phyloP scores from a whole-genome alignment of 2,329 filamentous ascomycete genomes.

The Botryosphaeria dothidea region DNA sequence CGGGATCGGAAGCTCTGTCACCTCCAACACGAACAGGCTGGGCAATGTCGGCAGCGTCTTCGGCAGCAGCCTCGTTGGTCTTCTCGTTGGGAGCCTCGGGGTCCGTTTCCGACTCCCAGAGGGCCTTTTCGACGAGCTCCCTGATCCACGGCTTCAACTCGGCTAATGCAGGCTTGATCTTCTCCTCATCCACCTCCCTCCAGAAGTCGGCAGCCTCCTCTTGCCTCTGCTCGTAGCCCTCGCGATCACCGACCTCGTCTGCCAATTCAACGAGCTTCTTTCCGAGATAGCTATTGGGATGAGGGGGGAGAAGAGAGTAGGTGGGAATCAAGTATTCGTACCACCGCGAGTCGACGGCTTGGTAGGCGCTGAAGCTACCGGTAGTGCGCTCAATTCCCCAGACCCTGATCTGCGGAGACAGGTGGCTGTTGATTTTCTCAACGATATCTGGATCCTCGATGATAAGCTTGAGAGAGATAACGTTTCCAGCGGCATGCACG shows the following conservation, averaged over 20 bases:
- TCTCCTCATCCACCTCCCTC: slow-evolving; percentile 76
- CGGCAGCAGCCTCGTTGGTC: slow-evolving; percentile 36
- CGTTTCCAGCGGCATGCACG: slow-evolving; percentile 92
- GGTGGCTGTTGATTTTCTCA: slow-evolving; percentile 82
- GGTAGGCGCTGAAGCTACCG: slow-evolving; percentile 91
- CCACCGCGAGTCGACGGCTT: slow-evolving; percentile 90
- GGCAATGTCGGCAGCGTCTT: slow-evolving; percentile 29
- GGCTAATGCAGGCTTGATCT: slow-evolving; percentile 69
- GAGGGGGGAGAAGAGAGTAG: slow-evolving; percentile 88
- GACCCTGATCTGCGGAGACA: slow-evolving; percentile 86
- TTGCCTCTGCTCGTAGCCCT: slow-evolving; percentile 68
- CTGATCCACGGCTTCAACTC: slow-evolving; percentile 64
- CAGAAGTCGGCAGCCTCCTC: slow-evolving; percentile 81
- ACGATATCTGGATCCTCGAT: slow-evolving; percentile 88
- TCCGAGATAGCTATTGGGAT: slow-evolving; percentile 82
- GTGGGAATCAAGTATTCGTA: slow-evolving; percentile 97
- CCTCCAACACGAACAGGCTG: slow-evolving; percentile 9
- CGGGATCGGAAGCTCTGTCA: neutral
- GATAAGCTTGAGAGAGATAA: slow-evolving; percentile 93
- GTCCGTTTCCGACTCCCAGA: slow-evolving; percentile 48
- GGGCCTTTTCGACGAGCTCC: slow-evolving; percentile 62
- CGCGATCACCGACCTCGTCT: slow-evolving; percentile 70
- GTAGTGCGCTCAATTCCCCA: slow-evolving; percentile 92
- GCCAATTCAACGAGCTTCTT: slow-evolving; percentile 79
- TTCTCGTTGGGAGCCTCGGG: slow-evolving; percentile 33